Percentiles rank a stretch among this genome's conserved stretches.
phyloP scores from a whole-genome alignment of 495 filamentous ascomycete genomes.

The Hypomontagnella submonticulosa region DNA sequence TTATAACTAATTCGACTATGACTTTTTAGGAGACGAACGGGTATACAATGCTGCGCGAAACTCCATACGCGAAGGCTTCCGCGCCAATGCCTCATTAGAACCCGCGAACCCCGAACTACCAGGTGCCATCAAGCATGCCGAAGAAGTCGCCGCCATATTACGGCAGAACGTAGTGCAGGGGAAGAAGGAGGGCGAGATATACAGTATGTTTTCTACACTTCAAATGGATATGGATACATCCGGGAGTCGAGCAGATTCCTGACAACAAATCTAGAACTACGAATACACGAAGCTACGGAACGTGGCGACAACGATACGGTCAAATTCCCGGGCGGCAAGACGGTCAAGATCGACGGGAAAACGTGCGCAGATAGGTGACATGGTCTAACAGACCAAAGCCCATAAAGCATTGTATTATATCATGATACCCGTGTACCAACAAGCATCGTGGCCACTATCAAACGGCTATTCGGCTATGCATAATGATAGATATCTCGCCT shows the following conservation, averaged over 20 bases:
- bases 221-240: not conserved
- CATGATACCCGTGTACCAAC: constrained; percentile 47
- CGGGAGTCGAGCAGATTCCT: not conserved
- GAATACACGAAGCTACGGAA: constrained; percentile 91
- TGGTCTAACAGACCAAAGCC: constrained; percentile 49
- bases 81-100: constrained; percentile 66
- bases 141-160: constrained; percentile 84
- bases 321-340: constrained; percentile 64
- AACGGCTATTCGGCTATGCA: constrained; percentile 3
- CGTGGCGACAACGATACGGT: constrained; percentile 91
- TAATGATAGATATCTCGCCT: constrained; percentile 36
- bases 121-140: constrained; percentile 74
- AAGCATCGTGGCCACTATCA: constrained; percentile 46
- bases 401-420: constrained; percentile 48
- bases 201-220: constrained; percentile 65
- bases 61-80: constrained; percentile 77
- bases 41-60: constrained; percentile 75
- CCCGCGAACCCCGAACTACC: constrained; percentile 62
- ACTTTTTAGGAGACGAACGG: constrained; percentile 75
- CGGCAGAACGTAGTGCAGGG: constrained; percentile 91
- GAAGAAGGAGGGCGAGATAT: constrained; percentile 67
- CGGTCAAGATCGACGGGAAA: constrained; percentile 56
- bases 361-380: constrained; percentile 55
- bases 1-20: not conserved
- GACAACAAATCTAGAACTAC: constrained; percentile 67